Evolutionary conservation across 192 early-diverging fungal species (phyloP).

Genomic region (Podila epigama): DNA sequence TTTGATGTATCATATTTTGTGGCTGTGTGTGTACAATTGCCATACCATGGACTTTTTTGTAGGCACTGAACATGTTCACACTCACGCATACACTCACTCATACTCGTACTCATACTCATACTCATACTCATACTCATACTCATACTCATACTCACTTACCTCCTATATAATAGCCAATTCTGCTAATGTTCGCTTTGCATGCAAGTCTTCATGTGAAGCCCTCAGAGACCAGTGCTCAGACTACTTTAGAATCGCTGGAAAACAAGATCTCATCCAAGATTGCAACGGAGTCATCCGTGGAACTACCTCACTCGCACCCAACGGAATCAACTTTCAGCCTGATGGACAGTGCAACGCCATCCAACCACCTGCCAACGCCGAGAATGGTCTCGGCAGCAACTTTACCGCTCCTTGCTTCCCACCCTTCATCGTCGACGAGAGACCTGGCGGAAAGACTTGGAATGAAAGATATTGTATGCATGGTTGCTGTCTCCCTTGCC

Average conservation of each 20-base stretch:
- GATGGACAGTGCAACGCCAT: slow-evolving; percentile 10
- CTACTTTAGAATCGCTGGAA: slow-evolving; percentile 3
- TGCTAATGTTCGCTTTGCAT: slow-evolving; percentile 21
- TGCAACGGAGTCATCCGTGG: slow-evolving; percentile 11
- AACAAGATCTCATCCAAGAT: background rate
- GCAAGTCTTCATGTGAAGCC: slow-evolving; percentile 30
- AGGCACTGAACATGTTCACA: background rate
- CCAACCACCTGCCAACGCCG: background rate
- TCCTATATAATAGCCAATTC: slow-evolving; percentile 2
- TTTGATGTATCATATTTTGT: no score
- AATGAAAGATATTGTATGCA: slow-evolving; percentile 31
- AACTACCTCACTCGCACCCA: background rate
- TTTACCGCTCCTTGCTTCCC: slow-evolving; percentile 29
- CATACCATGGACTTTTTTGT: background rate
- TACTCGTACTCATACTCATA: no score
- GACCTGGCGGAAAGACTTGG: slow-evolving; percentile 10
- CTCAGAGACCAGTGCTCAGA: background rate
- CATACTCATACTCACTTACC: background rate
- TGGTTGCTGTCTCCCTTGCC: slow-evolving; percentile 63
- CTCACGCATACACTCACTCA: no score
- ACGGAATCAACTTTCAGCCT: slow-evolving; percentile 28
- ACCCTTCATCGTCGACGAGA: slow-evolving; percentile 45
- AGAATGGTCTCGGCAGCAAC: background rate
- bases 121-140: no score
- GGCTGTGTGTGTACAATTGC: no score